These are phyloP conservation scores for Paracamarosporium sp. DNA, from an alignment of 2,329 filamentous ascomycete species.

Conservation along the genomic window DNA sequence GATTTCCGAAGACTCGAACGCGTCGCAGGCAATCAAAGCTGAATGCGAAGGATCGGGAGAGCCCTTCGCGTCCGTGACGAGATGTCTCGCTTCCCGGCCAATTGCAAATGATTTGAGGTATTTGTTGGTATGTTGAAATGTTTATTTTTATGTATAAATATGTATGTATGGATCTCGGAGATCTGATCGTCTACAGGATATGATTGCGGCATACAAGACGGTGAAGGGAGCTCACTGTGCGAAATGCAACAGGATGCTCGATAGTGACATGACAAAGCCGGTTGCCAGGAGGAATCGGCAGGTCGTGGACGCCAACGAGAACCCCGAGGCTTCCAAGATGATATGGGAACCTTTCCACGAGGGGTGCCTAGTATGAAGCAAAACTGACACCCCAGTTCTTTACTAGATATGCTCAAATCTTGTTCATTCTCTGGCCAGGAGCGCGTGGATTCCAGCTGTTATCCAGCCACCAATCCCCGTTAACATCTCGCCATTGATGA, in stretches of 20 bases:
- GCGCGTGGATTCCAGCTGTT: not conserved
- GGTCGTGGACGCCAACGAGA: conserved; percentile 21
- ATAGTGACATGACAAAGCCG: conserved; percentile 30
- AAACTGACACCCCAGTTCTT: not conserved
- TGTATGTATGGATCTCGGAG: not conserved
- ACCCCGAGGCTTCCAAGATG: conserved; percentile 17
- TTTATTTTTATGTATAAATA: not conserved
- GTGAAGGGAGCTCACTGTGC: conserved; percentile 37
- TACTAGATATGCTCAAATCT: not conserved
- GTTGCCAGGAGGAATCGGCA: conserved; percentile 41
- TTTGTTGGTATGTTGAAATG: conserved; percentile 38
- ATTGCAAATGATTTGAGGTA: conserved; percentile 37
- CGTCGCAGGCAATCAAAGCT: conserved; percentile 31
- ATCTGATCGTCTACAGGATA: conserved; percentile 38
- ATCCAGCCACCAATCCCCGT: conserved; percentile 37
- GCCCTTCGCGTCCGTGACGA: conserved; percentile 36
- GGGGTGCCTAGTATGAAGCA: conserved; percentile 31
- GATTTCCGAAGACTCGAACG: conserved; percentile 34
- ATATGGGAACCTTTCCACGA: conserved; percentile 48
- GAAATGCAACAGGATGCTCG: conserved; percentile 40
- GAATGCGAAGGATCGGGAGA: conserved; percentile 39
- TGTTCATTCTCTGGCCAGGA: not conserved
- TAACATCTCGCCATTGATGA: conserved; percentile 31
- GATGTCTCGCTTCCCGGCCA: conserved; percentile 42
- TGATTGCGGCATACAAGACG: conserved; percentile 48